These are phyloP conservation scores for Pythium volutum DNA, from an alignment of 352 stramenopile species.

Conservation along the genomic window DNA sequence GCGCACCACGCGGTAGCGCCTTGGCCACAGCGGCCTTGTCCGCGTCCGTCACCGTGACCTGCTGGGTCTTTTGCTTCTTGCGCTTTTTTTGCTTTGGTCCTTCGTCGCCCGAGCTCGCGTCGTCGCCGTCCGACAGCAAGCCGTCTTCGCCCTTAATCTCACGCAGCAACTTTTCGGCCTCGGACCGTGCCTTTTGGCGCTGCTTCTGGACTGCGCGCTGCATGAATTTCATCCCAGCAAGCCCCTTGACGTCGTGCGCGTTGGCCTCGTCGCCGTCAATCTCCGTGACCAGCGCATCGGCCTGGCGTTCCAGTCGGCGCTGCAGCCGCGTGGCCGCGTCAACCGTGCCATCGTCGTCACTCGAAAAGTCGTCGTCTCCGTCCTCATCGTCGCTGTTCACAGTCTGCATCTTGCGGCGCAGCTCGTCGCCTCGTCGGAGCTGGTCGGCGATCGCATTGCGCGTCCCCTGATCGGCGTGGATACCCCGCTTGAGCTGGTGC, in stretches of 20 bases:
- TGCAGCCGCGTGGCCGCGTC: slow-evolving; percentile 61
- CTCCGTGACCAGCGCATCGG: slow-evolving; percentile 66
- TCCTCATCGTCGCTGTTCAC: slow-evolving; percentile 59
- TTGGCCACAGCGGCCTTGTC: slow-evolving; percentile 54
- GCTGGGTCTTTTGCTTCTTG: slow-evolving; percentile 34
- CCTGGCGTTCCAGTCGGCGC: slow-evolving; percentile 66
- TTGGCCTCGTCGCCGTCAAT: slow-evolving; percentile 58
- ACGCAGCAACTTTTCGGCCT: slow-evolving; percentile 91
- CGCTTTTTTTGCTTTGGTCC: slow-evolving; percentile 23
- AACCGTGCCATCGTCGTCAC: slow-evolving; percentile 41
- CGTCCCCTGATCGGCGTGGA: slow-evolving; percentile 91
- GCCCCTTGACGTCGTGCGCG: slow-evolving; percentile 60
- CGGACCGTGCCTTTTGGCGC: slow-evolving; percentile 86
- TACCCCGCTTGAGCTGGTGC: slow-evolving; percentile 90
- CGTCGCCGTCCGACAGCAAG: slow-evolving; percentile 58
- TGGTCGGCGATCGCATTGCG: slow-evolving; percentile 87
- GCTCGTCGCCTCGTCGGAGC: slow-evolving; percentile 88
- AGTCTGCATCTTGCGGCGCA: slow-evolving; percentile 91
- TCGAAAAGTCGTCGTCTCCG: slow-evolving; percentile 41
- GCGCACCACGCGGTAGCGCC: slow-evolving; percentile 43
- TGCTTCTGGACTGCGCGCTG: slow-evolving; percentile 95
- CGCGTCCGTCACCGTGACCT: slow-evolving; percentile 39
- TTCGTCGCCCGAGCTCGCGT: slow-evolving; percentile 41
- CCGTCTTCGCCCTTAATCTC: slow-evolving; percentile 90
- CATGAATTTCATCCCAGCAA: slow-evolving; percentile 99